A percentile compares a stretch with the other conserved stretches of the same genome.
Evolutionary conservation across 1,139 yeast genomes (phyloP).

Genomic region (Pichia sp.): DNA sequence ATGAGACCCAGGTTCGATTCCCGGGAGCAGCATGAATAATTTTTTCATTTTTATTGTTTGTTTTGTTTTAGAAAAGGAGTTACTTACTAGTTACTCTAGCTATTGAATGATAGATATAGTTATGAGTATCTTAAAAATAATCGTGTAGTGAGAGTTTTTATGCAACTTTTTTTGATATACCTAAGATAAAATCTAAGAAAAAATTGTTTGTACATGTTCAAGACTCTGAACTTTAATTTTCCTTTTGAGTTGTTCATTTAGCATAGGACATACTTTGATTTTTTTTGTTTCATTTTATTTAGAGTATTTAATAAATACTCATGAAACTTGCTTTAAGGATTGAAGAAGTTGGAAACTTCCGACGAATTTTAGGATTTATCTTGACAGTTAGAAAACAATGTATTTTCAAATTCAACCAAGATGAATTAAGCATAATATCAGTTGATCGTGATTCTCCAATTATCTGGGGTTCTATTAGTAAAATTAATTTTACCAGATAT

Average conservation of each 20-base stretch:
- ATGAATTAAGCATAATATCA: conserved; percentile 44
- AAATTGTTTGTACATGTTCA: too few relatives aligned
- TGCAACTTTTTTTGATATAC: too few relatives aligned
- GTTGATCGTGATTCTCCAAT: conserved; percentile 50
- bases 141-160: too few relatives aligned
- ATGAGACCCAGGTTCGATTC: conserved; percentile 26
- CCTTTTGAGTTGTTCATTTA: too few relatives aligned
- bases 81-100: too few relatives aligned
- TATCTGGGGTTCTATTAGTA: conserved; percentile 52
- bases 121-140: too few relatives aligned
- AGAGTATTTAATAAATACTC: too few relatives aligned
- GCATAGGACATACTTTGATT: too few relatives aligned
- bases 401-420: conserved; percentile 43
- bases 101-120: too few relatives aligned
- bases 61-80: background rate
- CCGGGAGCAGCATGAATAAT: conserved; percentile 23
- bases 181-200: too few relatives aligned
- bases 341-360: conserved; percentile 20
- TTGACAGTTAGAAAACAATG: conserved; percentile 33
- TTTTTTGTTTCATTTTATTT: too few relatives aligned
- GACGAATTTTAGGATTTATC: conserved; percentile 31
- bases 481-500: conserved; percentile 35
- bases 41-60: background rate
- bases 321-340: conserved; percentile 24
- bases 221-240: too few relatives aligned